Base-by-base conservation (phyloP, 805 yeast genomes). In the Pichia heedii region DNA sequence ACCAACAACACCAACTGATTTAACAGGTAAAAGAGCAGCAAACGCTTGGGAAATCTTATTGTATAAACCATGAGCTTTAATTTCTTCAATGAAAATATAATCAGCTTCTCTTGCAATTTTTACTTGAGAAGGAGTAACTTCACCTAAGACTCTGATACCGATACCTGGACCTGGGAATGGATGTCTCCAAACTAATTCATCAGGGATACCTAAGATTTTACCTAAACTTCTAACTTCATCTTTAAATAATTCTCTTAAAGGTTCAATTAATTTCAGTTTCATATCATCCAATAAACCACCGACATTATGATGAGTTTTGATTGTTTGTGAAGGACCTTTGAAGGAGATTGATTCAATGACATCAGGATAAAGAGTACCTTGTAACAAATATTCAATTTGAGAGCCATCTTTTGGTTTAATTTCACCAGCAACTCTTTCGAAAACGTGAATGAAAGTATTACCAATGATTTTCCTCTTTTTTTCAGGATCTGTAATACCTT, bases 81-180 rank as follows among this genome's bases (percentile, higher is more conserved):
- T 93, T 74, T 93, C 99, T 68, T 85, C 95, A 61, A 93, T 93
- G 75, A 85, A 93, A 58, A 93, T 93, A 66, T 72, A 74, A 66
- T 93, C 99, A 50, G 99, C 98, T 64, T 87, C 90, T 70, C 97
- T 84, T 37, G 97, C 98, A 62, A 93, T 93, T 61, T 79, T 90
- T 45, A 93, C 93, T 71, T 93, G 98, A 53, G 73, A 79, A 54
- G 79, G 84, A 47, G 96, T 85, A 51, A 93, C 97, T 71, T 90
- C 97, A 56, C 99, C 99, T 39, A 93, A 73, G 44, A 93, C 94
- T 70, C 99, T 83, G 66, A 93, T 93, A 55, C 97, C 99, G 62
- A 93, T 84, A 73, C 99, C 99, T 65, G 99, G 99, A 64, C 99
- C 99, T 58, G 99, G 99, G 95, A 93, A 93, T 45, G 99, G 99